Evolutionary conservation across 345 rosid species (phyloP).

Genomic region (Sonneratia alba): DNA sequence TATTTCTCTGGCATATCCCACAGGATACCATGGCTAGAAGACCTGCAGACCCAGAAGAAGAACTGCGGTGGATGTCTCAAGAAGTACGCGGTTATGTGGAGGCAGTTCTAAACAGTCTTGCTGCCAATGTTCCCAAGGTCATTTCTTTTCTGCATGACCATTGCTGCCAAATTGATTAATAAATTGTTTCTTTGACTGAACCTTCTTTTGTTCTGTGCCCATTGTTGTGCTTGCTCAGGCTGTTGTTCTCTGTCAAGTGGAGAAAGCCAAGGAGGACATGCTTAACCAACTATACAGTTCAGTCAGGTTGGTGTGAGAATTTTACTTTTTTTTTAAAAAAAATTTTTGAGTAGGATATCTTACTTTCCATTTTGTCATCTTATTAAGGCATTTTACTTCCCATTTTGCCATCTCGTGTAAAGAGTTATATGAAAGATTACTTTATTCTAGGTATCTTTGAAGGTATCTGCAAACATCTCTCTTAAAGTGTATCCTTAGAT

Average conservation of each 20-base stretch:
- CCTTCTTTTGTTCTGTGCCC: slow-evolving; percentile 1
- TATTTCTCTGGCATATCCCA: not conserved
- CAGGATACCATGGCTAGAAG: slow-evolving; percentile 90
- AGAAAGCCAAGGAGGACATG: slow-evolving; percentile 98
- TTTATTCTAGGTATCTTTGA: not conserved
- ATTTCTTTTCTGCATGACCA: not conserved
- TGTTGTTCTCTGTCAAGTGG: slow-evolving; percentile 98
- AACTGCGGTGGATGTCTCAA: slow-evolving; percentile 99
- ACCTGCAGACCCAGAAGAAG: slow-evolving; percentile 97
- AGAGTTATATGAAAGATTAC: not conserved
- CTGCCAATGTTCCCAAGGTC: slow-evolving; percentile 97
- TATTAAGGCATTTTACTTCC: not conserved
- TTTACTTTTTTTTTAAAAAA: too few species aligned
- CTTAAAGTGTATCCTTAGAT: not conserved
- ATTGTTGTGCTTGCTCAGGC: slow-evolving; percentile 49
- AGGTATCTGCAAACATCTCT: not conserved
- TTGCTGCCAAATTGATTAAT: not conserved
- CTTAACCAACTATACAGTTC: slow-evolving; percentile 86
- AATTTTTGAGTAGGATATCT: not conserved
- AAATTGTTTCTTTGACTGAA: not conserved
- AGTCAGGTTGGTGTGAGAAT: slow-evolving; percentile 46
- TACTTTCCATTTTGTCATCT: not conserved
- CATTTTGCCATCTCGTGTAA: not conserved
- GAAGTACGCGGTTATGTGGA: slow-evolving; percentile 99
- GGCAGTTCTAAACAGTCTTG: slow-evolving; percentile 99